Base-by-base conservation (phyloP, 768 basidiomycete genomes). In the Goffeauzyma gilvescens region DNA sequence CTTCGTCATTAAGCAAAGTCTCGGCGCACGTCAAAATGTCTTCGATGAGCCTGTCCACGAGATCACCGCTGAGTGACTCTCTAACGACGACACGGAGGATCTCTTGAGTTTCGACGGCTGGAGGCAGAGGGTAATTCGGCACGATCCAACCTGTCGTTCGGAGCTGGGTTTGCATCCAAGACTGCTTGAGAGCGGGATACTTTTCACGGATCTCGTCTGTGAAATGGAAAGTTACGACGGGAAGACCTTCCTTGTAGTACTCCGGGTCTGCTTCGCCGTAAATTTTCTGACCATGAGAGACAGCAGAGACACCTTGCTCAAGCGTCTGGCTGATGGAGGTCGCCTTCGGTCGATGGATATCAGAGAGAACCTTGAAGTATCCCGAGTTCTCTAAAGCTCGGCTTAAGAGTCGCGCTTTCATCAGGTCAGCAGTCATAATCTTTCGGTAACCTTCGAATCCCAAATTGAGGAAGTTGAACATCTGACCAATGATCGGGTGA, bases 331-430 rank as follows among this genome's bases (percentile, higher is more conserved):
- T 25, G 7, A 36, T 26, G 2, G 46, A 52, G 15, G 35, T 41
- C 10, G 41, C 21, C 42, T 60, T 66, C 20, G 60, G 66, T 18
- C 66, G 62, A 53, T 79, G 76, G 24, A 76, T 70, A 45, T 76
- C 51, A 3, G 59, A 62, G 5, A 65, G 46, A 38, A 62, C 49
- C 5, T 48, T 50, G 52, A 53, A 66, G 54, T 65, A 73, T 13
- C 72, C 70, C 20, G 68, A 71, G 32, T 55, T 67, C 56, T 78
- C 77, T 15, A 79, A 65, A 4, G 77, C 76, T 27, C 75, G 69
- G 24, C 73, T 73, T 44, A 78, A 55, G n/a, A 75, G 61, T n/a
- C 76, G 68, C 2, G 76, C 76, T 47, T 79, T 79, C 60, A 49
- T 25, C 12, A 60, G 48, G 45, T 60, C 50, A 46, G 58, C 56